Conservation (phyloP, 352 stramenopile genomes). For the Phytophthora agathidicida region DNA sequence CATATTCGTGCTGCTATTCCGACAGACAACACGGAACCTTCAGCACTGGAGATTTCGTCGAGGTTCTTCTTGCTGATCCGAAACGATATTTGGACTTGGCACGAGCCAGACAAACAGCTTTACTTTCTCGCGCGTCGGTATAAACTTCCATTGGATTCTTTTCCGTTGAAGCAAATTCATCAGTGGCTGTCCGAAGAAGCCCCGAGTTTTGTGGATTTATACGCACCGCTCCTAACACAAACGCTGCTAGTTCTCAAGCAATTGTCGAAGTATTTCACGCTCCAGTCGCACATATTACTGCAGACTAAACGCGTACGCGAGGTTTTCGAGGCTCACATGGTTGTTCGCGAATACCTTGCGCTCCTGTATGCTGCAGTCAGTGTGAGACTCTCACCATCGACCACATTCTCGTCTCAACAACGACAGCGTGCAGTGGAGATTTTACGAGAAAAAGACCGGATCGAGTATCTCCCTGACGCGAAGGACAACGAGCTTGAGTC, state of each 20-base stretch:
- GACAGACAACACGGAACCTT: not conserved
- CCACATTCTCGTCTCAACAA: constrained; percentile 34
- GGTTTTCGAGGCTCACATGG: constrained; percentile 38
- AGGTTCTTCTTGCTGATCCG: constrained; percentile 20
- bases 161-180: constrained; percentile 40
- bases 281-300: constrained; percentile 28
- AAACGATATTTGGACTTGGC: constrained; percentile 41
- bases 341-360: constrained; percentile 45
- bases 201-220: constrained; percentile 38
- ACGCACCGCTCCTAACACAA: constrained; percentile 32
- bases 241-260: constrained; percentile 35
- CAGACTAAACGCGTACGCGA: constrained; percentile 33
- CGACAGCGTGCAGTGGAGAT: constrained; percentile 31
- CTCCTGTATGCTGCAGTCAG: constrained; percentile 37
- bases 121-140: constrained; percentile 38
- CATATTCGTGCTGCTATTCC: constrained; percentile 16
- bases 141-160: constrained; percentile 26
- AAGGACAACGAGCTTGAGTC: not conserved
- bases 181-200: constrained; percentile 22
- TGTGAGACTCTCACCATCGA: constrained; percentile 26
- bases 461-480: constrained; percentile 13
- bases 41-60: constrained; percentile 10
- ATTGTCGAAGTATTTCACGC: constrained; percentile 41
- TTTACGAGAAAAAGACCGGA: constrained; percentile 23
- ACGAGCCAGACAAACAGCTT: constrained; percentile 26